Evolutionary conservation across 2,329 filamentous ascomycete species (phyloP).

Genomic region (Pseudocercospora fijiensis): DNA sequence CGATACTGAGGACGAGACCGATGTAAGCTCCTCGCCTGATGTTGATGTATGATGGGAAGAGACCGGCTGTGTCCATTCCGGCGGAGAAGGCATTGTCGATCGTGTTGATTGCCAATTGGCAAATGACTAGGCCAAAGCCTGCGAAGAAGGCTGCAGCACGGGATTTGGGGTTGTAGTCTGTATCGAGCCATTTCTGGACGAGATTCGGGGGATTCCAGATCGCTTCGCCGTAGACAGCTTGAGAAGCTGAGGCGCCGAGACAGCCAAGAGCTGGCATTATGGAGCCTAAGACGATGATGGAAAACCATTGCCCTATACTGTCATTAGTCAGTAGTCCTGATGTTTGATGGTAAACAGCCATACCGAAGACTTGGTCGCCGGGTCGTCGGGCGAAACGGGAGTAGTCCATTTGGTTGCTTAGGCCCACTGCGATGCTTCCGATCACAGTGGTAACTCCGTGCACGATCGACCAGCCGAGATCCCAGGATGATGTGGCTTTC

Average conservation of each 20-base stretch:
- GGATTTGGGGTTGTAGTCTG: conserved; percentile 33
- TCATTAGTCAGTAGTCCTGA: too few species aligned
- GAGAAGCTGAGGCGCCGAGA: conserved; percentile 56
- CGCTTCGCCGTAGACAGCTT: conserved; percentile 53
- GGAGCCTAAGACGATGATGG: conserved; percentile 52
- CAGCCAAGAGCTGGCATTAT: conserved; percentile 56
- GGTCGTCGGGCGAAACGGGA: conserved; percentile 39
- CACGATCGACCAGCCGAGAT: conserved; percentile 44
- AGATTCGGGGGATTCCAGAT: conserved; percentile 49
- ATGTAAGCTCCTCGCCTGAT: conserved; percentile 57
- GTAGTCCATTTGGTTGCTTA: conserved; percentile 46
- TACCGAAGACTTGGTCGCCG: conserved; percentile 48
- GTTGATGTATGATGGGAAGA: conserved; percentile 56
- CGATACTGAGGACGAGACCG: conserved; percentile 47
- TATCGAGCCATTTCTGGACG: conserved; percentile 42
- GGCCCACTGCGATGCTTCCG: conserved; percentile 47
- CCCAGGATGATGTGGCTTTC: conserved; percentile 37
- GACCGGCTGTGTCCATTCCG: conserved; percentile 57
- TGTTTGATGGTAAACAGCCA: too few species aligned
- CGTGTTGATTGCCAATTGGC: conserved; percentile 48
- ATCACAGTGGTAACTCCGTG: conserved; percentile 45
- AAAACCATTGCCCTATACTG: conserved; percentile 46
- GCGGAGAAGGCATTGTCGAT: conserved; percentile 52
- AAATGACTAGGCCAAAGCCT: conserved; percentile 46
- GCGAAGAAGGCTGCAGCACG: conserved; percentile 51